Evolutionary conservation across 2,329 filamentous ascomycete genomes (phyloP).

Genomic region (Sarocladiaceae sp.): DNA sequence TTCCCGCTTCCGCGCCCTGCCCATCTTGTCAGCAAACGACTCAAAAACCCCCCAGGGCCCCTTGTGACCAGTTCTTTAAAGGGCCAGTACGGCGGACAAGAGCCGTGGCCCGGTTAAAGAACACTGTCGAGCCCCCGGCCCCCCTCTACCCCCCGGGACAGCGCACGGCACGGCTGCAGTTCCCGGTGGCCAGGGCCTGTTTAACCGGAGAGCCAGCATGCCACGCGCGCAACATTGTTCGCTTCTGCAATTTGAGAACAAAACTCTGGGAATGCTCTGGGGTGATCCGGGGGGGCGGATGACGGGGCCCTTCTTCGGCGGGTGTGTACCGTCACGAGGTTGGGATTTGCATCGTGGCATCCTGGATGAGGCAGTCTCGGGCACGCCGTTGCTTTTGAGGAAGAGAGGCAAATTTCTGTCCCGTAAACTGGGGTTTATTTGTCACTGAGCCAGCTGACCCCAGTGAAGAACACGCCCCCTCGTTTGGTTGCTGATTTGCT

Average conservation of each 20-base stretch:
- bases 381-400: too few relatives aligned
- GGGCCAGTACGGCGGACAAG: too few relatives aligned
- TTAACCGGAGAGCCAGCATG: not conserved
- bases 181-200: slow-evolving; percentile 1
- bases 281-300: slow-evolving; percentile 5
- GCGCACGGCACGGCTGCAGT: not conserved
- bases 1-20: slow-evolving; percentile 1
- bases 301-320: slow-evolving; percentile 3
- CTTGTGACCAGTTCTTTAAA: slow-evolving; percentile 3
- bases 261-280: not conserved
- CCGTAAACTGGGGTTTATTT: too few relatives aligned
- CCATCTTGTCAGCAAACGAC: not conserved
- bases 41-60: not conserved
- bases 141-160: too few relatives aligned
- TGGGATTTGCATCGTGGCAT: not conserved
- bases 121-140: not conserved
- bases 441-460: too few relatives aligned
- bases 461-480: too few relatives aligned
- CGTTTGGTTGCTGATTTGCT: too few relatives aligned
- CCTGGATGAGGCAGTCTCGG: too few relatives aligned
- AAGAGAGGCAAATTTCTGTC: too few relatives aligned
- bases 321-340: not conserved
- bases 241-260: too few relatives aligned
- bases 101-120: not conserved
- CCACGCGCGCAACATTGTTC: not conserved